Evolutionary conservation across 2,329 filamentous ascomycete genomes (phyloP), one percentile per base, ranked within the genome.

Genomic region (Colletotrichum sp.): DNA sequence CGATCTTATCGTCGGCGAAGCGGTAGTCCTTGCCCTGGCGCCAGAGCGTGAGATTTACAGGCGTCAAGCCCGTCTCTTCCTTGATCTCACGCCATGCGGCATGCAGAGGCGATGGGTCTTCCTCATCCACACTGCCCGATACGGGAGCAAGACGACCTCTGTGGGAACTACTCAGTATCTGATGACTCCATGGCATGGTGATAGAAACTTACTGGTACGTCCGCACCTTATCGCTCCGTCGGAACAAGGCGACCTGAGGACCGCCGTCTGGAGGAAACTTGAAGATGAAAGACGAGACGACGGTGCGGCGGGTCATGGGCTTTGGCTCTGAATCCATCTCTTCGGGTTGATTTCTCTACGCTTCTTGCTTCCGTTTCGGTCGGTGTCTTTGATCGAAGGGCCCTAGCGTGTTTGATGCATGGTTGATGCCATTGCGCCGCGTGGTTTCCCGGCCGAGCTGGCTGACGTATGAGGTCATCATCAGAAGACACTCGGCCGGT

Each of bases 61-160:
- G 77, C 0, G 86, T 88, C 15, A 94, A 86, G 2, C 84, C 86
- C 0, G 92, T 94, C 81, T 94, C 92, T 80, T 94, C 92, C 7
- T 81, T 79, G 27, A 94, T 85, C 82, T 94, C 92, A 16, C 93
- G 88, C 87, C 90, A 90, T 30, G 93, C 92, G 0, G 92, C 89
- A 5, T 86, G 84, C 8, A 92, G 81, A 0, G 92, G 89, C 27
- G 82, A 87, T 5, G 83, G 74, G 78, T 94, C 92, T 0, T 82
- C 80, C 8, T 84, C 68, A 5, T 93, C 90, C 67, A 94, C 89
- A 71, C 87, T 89, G 48, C 93, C 93, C 0, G 92, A 92, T 22
- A 94, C 89, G 1, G 92, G 90, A 0, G 91, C 92, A 66, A 92
- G 88, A 80, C 89, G 91, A 79, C 88, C 88, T 79, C 88, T 89